These are phyloP conservation scores for Omphalotus olearius DNA, from an alignment of 1,284 basidiomycete species.

Conservation along the genomic window DNA sequence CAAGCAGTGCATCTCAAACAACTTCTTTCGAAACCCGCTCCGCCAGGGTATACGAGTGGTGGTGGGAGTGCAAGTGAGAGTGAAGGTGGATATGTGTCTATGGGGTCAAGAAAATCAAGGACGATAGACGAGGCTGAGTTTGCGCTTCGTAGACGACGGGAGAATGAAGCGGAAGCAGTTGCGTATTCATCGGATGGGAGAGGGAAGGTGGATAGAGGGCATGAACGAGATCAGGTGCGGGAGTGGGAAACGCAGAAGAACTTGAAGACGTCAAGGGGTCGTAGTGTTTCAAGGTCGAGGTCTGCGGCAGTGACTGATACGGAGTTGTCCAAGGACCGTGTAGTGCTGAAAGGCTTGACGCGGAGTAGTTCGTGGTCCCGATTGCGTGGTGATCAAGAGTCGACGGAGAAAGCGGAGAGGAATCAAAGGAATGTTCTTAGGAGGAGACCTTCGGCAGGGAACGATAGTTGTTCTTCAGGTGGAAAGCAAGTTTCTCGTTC, in stretches of 20 bases:
- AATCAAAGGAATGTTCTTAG: slow-evolving; percentile 41
- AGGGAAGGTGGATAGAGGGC: not conserved
- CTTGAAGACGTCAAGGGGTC: not conserved
- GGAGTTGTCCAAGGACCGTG: not conserved
- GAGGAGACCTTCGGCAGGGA: slow-evolving; percentile 34
- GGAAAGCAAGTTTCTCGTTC: not conserved
- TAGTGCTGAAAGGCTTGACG: not conserved
- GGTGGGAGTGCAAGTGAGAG: slow-evolving; percentile 7
- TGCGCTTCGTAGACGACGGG: not conserved
- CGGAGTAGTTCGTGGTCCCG: slow-evolving; percentile 7
- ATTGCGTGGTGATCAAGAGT: slow-evolving; percentile 8
- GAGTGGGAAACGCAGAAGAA: slow-evolving; percentile 8
- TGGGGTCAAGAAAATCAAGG: not conserved
- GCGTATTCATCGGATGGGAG: slow-evolving; percentile 1
- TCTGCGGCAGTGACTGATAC: not conserved
- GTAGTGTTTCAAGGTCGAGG: not conserved
- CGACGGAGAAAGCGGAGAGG: slow-evolving; percentile 13
- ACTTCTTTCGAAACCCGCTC: slow-evolving; percentile 12
- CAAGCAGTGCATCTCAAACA: slow-evolving; percentile 7
- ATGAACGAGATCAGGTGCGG: slow-evolving; percentile 6
- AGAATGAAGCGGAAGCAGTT: not conserved
- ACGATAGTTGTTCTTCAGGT: too few species aligned
- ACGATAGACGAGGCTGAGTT: not conserved
- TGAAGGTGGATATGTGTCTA: not conserved
- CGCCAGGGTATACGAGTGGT: slow-evolving; percentile 8